These are phyloP conservation scores for Helianthus tuberosus DNA, from an alignment of 129 eudicot species.

Conservation along the genomic window DNA sequence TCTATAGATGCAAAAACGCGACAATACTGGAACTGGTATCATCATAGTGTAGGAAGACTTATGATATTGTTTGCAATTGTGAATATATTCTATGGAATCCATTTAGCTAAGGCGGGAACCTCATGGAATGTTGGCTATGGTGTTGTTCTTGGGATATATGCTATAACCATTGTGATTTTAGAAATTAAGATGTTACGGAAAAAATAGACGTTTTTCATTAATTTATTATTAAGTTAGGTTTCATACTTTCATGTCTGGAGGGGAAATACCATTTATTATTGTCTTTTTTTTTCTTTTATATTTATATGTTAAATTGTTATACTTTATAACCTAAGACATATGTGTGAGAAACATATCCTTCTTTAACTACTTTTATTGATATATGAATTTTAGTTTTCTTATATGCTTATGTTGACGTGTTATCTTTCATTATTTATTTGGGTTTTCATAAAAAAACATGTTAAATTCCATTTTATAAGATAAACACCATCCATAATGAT, in stretches of 20 bases:
- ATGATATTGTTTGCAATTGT: slow-evolving; percentile 52
- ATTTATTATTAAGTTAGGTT: neutral
- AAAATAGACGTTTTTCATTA: slow-evolving; percentile 21
- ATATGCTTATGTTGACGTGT: neutral
- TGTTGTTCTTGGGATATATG: slow-evolving; percentile 35
- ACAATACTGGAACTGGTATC: slow-evolving; percentile 93
- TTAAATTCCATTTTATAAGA: too few species aligned
- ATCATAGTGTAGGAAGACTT: slow-evolving; percentile 52
- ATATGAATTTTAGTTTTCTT: neutral
- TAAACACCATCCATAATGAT: too few species aligned
- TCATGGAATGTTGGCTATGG: slow-evolving; percentile 67
- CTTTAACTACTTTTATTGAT: neutral
- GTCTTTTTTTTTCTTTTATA: neutral
- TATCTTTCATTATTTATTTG: too few species aligned
- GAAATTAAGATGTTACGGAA: slow-evolving; percentile 48
- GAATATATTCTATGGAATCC: slow-evolving; percentile 80
- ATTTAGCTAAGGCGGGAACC: slow-evolving; percentile 58
- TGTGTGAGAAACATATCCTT: neutral
- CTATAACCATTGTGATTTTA: slow-evolving; percentile 38
- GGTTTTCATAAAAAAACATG: too few species aligned
- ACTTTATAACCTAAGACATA: neutral
- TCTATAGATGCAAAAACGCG: slow-evolving; percentile 62
- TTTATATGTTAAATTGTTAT: neutral
- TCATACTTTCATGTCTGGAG: neutral
- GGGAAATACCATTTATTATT: neutral